Base-by-base conservation (phyloP, 2,329 filamentous ascomycete genomes). In the Xylaria sp. region DNA sequence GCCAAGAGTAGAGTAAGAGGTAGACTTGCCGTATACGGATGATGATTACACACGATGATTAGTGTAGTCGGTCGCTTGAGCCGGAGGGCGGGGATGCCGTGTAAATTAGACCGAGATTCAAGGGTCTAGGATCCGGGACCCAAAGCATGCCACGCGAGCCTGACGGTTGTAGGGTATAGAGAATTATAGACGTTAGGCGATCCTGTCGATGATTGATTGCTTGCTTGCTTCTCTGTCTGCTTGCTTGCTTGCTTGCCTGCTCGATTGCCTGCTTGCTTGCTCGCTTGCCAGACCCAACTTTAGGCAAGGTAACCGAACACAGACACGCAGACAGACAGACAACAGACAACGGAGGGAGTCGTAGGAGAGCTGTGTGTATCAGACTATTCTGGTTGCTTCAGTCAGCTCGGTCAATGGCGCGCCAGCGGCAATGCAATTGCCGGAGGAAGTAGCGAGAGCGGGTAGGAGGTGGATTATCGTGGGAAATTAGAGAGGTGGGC, bases 51-150 rank as follows among this genome's bases (percentile, higher is more conserved):
- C 51, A 23, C 10, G 18, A 42, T 47, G 23, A 16, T n/a, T 47
- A 42, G 23, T 50, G 18, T 55, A 49, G 34, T 39, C 44, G 4
- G 39, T 54, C 53, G 55, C 30, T 59, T 52, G 47, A 53, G 50
- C 51, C 52, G 53, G 60, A 47, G 34, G 44, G 47, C 42, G 55
- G 54, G 54, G 57, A 55, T 57, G 55, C 50, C 9, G 49, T 59
- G 60, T 54, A 55, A 57, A 64, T 64, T 59, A 59, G 59, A 56
- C 62, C 57, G 55, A 60, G 42, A 55, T 51, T 54, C 54, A 59
- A 50, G 55, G 55, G 57, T 60, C 57, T 58, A 55, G 61, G 52
- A 56, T 58, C 58, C 55, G 48, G 52, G 18, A 44, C 52, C 23
- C 49, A 23, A 52, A 61, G 59, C 55, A 58, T 50, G 49, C 57